Percentiles rank a stretch among this genome's conserved stretches.
These are phyloP conservation scores for Aspergillus funiculosus DNA, from an alignment of 495 filamentous ascomycete species.

Conservation along the genomic window DNA sequence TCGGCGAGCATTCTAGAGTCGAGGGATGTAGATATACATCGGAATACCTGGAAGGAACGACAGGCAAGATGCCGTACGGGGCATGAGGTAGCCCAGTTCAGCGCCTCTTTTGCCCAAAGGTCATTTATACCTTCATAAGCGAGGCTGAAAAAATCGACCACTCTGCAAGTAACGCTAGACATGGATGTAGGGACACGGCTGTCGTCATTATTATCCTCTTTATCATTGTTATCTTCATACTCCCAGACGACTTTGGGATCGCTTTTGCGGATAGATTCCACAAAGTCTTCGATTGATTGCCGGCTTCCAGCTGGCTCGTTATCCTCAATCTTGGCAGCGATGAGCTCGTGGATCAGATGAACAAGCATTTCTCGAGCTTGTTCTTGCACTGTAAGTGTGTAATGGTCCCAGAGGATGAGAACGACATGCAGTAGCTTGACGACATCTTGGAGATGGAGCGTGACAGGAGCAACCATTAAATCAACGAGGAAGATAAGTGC, in stretches of 20 bases:
- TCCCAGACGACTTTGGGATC: slow-evolving; percentile 83
- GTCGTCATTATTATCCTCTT: slow-evolving; percentile 57
- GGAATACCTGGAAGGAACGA: slow-evolving; percentile 94
- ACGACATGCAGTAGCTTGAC: slow-evolving; percentile 85
- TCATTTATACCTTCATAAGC: slow-evolving; percentile 83
- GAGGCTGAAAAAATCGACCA: slow-evolving; percentile 78
- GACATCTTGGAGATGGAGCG: slow-evolving; percentile 67
- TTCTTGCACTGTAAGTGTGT: slow-evolving; percentile 90
- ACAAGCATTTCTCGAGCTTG: slow-evolving; percentile 97
- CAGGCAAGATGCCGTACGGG: slow-evolving; percentile 94
- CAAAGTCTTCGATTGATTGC: slow-evolving; percentile 74
- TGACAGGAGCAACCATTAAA: slow-evolving; percentile 87
- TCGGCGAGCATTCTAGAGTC: slow-evolving; percentile 92
- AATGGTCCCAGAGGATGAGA: slow-evolving; percentile 93
- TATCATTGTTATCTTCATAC: slow-evolving; percentile 86
- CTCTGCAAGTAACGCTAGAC: slow-evolving; percentile 70
- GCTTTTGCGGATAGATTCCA: slow-evolving; percentile 83
- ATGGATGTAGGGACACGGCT: slow-evolving; percentile 82
- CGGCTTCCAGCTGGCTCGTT: slow-evolving; percentile 58
- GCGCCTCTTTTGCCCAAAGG: slow-evolving; percentile 79
- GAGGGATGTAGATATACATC: slow-evolving; percentile 81
- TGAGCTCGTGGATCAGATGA: slow-evolving; percentile 92
- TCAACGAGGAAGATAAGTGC: slow-evolving; percentile 92
- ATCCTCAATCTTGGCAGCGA: slow-evolving; percentile 85
- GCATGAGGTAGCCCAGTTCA: slow-evolving; percentile 95